Base-by-base conservation (phyloP, 768 basidiomycete species). In the Gelatoporia subvermispora region DNA sequence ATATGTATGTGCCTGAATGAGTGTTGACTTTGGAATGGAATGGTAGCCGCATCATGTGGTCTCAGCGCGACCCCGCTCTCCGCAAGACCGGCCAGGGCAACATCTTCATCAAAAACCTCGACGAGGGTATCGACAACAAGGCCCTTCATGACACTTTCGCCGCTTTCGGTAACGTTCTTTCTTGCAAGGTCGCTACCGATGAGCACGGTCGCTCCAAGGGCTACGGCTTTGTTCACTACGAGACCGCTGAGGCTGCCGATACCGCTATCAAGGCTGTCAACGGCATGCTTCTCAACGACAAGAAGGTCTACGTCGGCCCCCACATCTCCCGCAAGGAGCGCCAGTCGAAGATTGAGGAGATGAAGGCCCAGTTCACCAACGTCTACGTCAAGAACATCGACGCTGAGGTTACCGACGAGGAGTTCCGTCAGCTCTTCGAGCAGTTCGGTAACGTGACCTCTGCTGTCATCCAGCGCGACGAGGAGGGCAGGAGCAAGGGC, bases 11-110 rank as follows among this genome's bases (percentile, higher is more conserved):
- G 15, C 17, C 21, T n/a, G n/a, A 22, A 31, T 28, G 16, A 23
- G 36, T 35, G 17, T 42, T 50, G 37, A 52, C 50, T 18, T 43
- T 49, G 22, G 34, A n/a, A 21, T 22, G 21, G 9, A 43, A n/a
- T 49, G n/a, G 28, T 57, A 92, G 89, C 77, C 92, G 96, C 62
- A 99, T 99, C 79, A 99, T 99, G 96, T 98, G 96, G 95, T 97
- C 94, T 64, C 96, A 98, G 81, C 91, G 96, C 68, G 96, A 98
- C 75, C 96, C 96, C 51, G 92, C 93, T 59, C 84, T 99, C 65
- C 90, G 96, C 71, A 98, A 98, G 84, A 97, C 93, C 55, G 93
- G 93, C 56, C 93, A 97, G 74, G 96, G 96, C 69, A 99, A 99
- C 70, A 93, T 99, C 65, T 99, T 99, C 76, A 98, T 99, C 74